phyloP scores from a whole-genome alignment of 108 stramenopile species.

The Bacterosira constricta region DNA sequence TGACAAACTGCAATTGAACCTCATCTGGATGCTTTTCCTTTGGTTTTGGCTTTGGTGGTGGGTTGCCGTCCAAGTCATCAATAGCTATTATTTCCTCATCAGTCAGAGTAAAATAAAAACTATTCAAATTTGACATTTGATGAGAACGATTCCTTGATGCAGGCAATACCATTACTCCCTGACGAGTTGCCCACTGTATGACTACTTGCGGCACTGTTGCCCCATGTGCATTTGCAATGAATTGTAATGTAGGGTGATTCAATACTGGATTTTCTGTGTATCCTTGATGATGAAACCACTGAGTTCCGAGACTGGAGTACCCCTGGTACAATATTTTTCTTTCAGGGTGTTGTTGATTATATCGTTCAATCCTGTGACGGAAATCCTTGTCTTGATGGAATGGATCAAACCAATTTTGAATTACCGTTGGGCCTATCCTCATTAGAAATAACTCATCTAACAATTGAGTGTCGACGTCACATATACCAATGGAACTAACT shows the following conservation, averaged over 20 bases:
- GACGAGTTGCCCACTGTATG: constrained; percentile 60
- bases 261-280: constrained; percentile 54
- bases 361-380: constrained; percentile 23
- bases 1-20: constrained; percentile 39
- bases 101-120: constrained; percentile 41
- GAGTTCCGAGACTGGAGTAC: constrained; percentile 57
- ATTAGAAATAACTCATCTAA: constrained; percentile 44
- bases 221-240: constrained; percentile 43
- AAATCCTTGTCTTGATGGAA: constrained; percentile 50
- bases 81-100: constrained; percentile 50
- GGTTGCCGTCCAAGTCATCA: constrained; percentile 53
- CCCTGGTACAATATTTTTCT: constrained; percentile 58
- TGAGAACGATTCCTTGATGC: constrained; percentile 50
- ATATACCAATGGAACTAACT: constrained; percentile 57
- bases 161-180: constrained; percentile 60
- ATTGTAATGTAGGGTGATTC: constrained; percentile 32
- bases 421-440: constrained; percentile 49
- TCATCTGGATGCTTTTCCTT: constrained; percentile 14
- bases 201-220: constrained; percentile 55
- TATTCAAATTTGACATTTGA: constrained; percentile 49
- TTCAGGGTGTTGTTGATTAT: constrained; percentile 19
- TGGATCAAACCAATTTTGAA: constrained; percentile 73
- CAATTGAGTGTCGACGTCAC: constrained; percentile 52
- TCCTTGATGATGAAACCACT: constrained; percentile 53
- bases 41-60: constrained; percentile 10